phyloP scores from a whole-genome alignment of 768 basidiomycete species.

The Cystofilobasidium macerans region DNA sequence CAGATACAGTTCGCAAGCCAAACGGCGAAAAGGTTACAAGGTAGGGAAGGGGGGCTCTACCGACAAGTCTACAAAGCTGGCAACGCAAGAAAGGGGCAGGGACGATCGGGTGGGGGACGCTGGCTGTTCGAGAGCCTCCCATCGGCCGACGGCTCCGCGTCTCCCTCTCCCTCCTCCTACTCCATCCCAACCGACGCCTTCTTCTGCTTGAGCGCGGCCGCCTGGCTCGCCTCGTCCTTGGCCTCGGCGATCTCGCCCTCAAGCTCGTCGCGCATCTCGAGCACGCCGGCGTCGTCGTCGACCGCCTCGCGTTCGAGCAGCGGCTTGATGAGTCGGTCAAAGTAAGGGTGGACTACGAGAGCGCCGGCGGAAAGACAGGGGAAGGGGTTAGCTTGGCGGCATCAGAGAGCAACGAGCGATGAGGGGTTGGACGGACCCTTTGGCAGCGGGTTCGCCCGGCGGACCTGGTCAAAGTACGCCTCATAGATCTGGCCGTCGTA shows the following conservation, averaged over 20 bases:
- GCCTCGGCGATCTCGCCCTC: slow-evolving; percentile 32
- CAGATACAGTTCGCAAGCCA: no score
- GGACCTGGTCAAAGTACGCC: slow-evolving; percentile 42
- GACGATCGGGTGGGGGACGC: no score
- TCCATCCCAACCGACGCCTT: no score
- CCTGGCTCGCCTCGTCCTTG: not conserved
- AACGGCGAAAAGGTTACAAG: no score
- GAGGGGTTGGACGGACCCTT: slow-evolving; percentile 33
- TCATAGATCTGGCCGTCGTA: slow-evolving; percentile 43
- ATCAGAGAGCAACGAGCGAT: not conserved
- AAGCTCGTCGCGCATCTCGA: slow-evolving; percentile 31
- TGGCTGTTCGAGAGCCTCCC: no score
- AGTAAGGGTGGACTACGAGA: slow-evolving; percentile 39
- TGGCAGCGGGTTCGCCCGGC: slow-evolving; percentile 40
- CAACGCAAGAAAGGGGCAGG: no score
- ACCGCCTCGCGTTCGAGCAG: slow-evolving; percentile 39
- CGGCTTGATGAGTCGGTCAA: slow-evolving; percentile 42
- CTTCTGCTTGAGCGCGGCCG: no score
- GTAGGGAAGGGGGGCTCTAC: no score
- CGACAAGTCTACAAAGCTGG: no score
- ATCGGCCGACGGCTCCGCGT: no score
- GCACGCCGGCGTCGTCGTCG: slow-evolving; percentile 29
- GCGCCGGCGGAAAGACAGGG: not conserved
- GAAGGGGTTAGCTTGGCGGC: not conserved
- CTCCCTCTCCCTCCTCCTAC: no score